Evolutionary conservation across 2,329 filamentous ascomycete species (phyloP).

Genomic region (Neofusicoccum cordaticola): DNA sequence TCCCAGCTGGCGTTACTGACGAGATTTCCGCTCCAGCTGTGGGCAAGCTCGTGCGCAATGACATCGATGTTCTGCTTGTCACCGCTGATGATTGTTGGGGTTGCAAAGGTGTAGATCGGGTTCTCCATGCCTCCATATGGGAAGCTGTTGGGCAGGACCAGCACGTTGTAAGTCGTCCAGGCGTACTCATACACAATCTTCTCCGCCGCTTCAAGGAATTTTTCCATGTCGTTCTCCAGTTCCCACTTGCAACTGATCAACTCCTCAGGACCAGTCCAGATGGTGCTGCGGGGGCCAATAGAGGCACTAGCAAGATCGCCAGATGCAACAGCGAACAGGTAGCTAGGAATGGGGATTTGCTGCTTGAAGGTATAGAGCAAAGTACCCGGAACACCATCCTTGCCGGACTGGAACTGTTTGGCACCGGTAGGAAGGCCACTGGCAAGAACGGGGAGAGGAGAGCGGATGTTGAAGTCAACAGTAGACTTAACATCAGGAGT

Average conservation of each 20-base stretch:
- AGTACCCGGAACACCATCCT: constrained; percentile 53
- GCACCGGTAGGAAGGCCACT: constrained; percentile 68
- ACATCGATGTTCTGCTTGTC: constrained; percentile 84
- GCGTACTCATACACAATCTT: constrained; percentile 72
- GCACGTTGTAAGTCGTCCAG: constrained; percentile 93
- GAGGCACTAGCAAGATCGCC: constrained; percentile 81
- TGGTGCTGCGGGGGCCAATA: constrained; percentile 80
- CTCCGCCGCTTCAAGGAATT: constrained; percentile 84
- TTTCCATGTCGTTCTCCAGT: constrained; percentile 85
- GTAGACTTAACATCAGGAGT: constrained; percentile 98
- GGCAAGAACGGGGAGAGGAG: constrained; percentile 83
- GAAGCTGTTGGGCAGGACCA: constrained; percentile 82
- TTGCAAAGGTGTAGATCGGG: constrained; percentile 91
- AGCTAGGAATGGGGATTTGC: constrained; percentile 86
- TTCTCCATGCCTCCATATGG: constrained; percentile 71
- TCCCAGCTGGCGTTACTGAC: constrained; percentile 79
- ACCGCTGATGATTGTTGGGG: constrained; percentile 88
- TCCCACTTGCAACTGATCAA: constrained; percentile 84
- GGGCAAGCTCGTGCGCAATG: constrained; percentile 78
- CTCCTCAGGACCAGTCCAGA: constrained; percentile 86
- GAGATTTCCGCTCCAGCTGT: constrained; percentile 86
- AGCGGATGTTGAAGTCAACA: constrained; percentile 83
- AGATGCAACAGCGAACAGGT: constrained; percentile 86
- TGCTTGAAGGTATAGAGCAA: constrained; percentile 82
- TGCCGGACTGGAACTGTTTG: constrained; percentile 50